These are phyloP conservation scores for Microstroma glucosiphilum DNA, from an alignment of 1,284 basidiomycete species.

Conservation along the genomic window DNA sequence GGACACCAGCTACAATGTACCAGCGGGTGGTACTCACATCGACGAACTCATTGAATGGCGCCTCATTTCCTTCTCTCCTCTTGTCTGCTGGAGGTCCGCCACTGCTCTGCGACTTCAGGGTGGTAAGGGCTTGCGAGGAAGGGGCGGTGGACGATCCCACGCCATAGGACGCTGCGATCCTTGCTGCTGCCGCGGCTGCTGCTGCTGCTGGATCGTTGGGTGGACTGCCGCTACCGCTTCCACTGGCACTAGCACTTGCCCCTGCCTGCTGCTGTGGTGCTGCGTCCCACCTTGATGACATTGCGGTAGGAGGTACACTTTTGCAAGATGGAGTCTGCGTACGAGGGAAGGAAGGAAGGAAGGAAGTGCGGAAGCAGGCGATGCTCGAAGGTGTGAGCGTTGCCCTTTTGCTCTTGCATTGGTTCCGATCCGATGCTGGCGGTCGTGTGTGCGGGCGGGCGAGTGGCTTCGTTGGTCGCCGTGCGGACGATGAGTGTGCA, in stretches of 20 bases:
- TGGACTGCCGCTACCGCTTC: background rate
- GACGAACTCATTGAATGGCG: conserved; percentile 9
- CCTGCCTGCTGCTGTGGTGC: too few species aligned
- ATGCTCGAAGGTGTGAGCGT: too few species aligned
- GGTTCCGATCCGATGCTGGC: too few species aligned
- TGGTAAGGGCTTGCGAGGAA: background rate
- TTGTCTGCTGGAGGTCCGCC: background rate
- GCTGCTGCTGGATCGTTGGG: conserved; percentile 9
- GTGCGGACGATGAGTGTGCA: too few species aligned
- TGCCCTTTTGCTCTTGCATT: too few species aligned
- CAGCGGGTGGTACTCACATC: conserved; percentile 19
- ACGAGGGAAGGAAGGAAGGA: too few species aligned
- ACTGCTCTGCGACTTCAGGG: background rate
- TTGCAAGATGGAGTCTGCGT: too few species aligned
- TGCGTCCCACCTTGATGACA: too few species aligned
- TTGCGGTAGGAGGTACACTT: too few species aligned
- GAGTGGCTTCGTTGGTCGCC: too few species aligned
- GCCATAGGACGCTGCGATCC: conserved; percentile 41
- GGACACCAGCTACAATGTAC: background rate
- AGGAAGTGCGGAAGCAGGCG: too few species aligned
- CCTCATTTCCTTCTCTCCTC: conserved; percentile 11
- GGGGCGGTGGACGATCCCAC: background rate
- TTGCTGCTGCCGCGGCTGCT: conserved; percentile 41
- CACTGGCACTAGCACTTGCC: background rate
- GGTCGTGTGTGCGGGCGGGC: too few species aligned